These are phyloP conservation scores for Vaccinium corymbosum DNA, from an alignment of 148 eudicot genomes.

Conservation along the genomic window DNA sequence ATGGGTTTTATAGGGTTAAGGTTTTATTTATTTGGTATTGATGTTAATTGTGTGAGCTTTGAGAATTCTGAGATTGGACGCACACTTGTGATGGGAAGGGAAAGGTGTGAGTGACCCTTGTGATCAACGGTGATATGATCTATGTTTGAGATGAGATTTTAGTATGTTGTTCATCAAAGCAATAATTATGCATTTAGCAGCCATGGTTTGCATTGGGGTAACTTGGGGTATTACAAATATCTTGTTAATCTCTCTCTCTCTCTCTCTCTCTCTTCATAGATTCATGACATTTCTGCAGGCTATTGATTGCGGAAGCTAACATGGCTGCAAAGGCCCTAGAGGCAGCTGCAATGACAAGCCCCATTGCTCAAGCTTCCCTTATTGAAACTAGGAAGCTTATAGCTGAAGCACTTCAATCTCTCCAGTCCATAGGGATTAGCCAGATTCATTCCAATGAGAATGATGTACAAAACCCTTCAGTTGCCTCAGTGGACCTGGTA, in stretches of 20 bases:
- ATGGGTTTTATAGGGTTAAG: too few relatives aligned
- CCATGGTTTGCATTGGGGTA: too few relatives aligned
- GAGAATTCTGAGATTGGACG: too few relatives aligned
- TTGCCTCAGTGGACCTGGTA: slow-evolving; percentile 13
- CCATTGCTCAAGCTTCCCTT: slow-evolving; percentile 79
- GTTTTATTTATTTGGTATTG: too few relatives aligned
- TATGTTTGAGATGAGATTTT: too few relatives aligned
- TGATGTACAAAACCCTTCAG: neutral
- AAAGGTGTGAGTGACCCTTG: too few relatives aligned
- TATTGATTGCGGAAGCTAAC: slow-evolving; percentile 83
- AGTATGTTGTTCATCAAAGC: too few relatives aligned
- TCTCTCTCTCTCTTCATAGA: neutral
- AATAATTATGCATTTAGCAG: too few relatives aligned
- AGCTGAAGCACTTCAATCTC: slow-evolving; percentile 69
- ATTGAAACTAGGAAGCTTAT: slow-evolving; percentile 74
- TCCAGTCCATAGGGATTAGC: slow-evolving; percentile 50
- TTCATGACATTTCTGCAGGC: slow-evolving; percentile 35
- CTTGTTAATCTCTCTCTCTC: neutral
- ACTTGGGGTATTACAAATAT: too few relatives aligned
- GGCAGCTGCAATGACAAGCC: slow-evolving; percentile 66
- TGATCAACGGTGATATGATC: too few relatives aligned
- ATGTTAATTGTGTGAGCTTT: too few relatives aligned
- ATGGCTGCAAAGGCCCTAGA: slow-evolving; percentile 88
- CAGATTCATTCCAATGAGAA: slow-evolving; percentile 19
- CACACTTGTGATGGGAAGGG: too few relatives aligned